These are phyloP conservation scores for Dacryopinax primogenitus DNA, from an alignment of 768 basidiomycete species.

Conservation along the genomic window DNA sequence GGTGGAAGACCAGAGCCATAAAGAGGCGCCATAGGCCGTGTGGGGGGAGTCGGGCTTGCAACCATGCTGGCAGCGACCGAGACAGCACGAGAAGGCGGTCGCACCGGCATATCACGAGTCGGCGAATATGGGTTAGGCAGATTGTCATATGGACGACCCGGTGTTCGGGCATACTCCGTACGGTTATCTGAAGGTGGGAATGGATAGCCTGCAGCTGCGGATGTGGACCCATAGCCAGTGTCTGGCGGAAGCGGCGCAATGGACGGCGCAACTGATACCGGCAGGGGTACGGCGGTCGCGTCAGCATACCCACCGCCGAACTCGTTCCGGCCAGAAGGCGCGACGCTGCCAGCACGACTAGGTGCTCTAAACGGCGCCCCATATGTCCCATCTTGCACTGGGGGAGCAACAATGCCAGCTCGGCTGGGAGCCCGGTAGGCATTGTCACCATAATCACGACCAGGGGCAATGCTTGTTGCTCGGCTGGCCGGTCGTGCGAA, in stretches of 20 bases:
- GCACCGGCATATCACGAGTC: too few species aligned
- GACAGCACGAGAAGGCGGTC: background rate
- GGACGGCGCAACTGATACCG: background rate
- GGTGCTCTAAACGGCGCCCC: background rate
- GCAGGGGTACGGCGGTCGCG: background rate
- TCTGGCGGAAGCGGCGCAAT: background rate
- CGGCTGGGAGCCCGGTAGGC: background rate
- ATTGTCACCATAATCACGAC: background rate
- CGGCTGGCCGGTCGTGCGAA: background rate
- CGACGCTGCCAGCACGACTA: background rate
- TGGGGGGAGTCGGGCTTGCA: background rate
- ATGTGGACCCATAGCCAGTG: background rate
- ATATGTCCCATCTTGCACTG: background rate
- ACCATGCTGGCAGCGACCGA: background rate
- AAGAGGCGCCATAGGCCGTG: background rate
- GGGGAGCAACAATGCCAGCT: background rate
- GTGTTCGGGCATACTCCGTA: background rate
- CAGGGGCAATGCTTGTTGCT: background rate
- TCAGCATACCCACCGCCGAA: constrained; percentile 2
- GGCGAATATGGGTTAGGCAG: background rate
- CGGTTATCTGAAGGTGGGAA: background rate
- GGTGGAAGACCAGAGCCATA: background rate
- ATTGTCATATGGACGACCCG: background rate
- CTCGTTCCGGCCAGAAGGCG: background rate
- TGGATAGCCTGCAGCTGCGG: background rate